These are phyloP conservation scores for Xylariaceae sp. DNA, from an alignment of 2,329 filamentous ascomycete genomes.

Conservation along the genomic window DNA sequence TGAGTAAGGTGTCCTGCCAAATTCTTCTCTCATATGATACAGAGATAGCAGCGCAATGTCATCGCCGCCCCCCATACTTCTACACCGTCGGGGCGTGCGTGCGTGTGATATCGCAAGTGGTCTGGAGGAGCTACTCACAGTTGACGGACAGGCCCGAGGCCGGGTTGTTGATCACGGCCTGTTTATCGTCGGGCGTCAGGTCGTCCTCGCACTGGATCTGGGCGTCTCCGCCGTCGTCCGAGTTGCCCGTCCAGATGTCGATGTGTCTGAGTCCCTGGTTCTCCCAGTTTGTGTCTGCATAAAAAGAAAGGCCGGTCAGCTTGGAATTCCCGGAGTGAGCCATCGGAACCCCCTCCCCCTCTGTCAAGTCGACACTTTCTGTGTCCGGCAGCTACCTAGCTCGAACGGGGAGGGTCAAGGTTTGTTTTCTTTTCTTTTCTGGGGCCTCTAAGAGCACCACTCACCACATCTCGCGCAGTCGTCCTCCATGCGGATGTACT, in stretches of 20 bases:
- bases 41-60: too few relatives aligned
- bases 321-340: too few relatives aligned
- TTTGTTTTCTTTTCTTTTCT: too few relatives aligned
- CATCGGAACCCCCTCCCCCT: too few relatives aligned
- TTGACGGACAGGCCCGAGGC: conserved; percentile 23
- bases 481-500: conserved; percentile 31
- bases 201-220: conserved; percentile 29
- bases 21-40: too few relatives aligned
- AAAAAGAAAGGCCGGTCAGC: neutral
- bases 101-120: too few relatives aligned
- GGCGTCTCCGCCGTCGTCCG: conserved; percentile 21
- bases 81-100: too few relatives aligned
- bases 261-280: conserved; percentile 20
- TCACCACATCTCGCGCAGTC: conserved; percentile 16
- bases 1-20: neutral
- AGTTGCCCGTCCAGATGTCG: conserved; percentile 32
- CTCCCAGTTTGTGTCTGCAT: neutral
- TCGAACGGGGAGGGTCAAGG: too few relatives aligned
- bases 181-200: conserved; percentile 22
- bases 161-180: conserved; percentile 25
- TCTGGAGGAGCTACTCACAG: conserved; percentile 17
- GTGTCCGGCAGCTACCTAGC: too few relatives aligned
- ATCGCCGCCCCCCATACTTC: too few relatives aligned
- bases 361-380: too few relatives aligned
- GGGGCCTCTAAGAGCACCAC: too few relatives aligned